phyloP scores from a whole-genome alignment of 208 protist genomes.

The Leishmania arabica region DNA sequence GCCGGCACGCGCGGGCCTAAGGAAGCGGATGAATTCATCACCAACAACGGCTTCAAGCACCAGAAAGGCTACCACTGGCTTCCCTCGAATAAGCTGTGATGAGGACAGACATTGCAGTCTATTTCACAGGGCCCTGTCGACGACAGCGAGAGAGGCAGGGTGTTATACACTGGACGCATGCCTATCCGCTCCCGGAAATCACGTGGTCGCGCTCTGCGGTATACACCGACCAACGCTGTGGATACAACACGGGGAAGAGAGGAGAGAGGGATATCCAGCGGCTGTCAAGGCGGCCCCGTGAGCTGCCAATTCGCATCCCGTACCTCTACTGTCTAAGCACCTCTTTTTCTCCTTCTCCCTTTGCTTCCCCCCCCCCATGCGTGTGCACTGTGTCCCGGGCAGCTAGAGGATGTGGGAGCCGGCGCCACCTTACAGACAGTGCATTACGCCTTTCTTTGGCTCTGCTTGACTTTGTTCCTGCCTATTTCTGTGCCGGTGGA shows the following conservation, averaged over 20 bases:
- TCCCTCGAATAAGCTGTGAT: conserved; percentile 63
- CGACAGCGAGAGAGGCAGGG: background rate
- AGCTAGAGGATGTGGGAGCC: background rate
- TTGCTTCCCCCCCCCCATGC: background rate
- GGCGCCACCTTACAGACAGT: background rate
- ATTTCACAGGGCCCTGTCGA: background rate
- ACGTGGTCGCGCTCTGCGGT: background rate
- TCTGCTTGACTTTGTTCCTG: background rate
- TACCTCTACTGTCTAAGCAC: background rate
- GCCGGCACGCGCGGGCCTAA: conserved; percentile 85
- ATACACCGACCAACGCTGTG: background rate
- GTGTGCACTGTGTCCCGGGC: background rate
- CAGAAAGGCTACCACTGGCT: conserved; percentile 55
- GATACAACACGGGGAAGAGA: background rate
- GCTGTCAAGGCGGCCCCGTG: background rate
- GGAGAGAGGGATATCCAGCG: background rate
- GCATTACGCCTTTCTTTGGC: background rate
- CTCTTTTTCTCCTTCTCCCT: background rate
- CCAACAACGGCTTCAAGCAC: conserved; percentile 60
- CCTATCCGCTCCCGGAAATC: background rate
- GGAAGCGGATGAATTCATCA: conserved; percentile 73
- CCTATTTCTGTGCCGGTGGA: background rate
- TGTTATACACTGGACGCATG: background rate
- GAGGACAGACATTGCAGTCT: background rate
- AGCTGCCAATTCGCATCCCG: background rate